Conservation (phyloP, 176 grass and related monocot species). For the Oryza glumipatula region DNA sequence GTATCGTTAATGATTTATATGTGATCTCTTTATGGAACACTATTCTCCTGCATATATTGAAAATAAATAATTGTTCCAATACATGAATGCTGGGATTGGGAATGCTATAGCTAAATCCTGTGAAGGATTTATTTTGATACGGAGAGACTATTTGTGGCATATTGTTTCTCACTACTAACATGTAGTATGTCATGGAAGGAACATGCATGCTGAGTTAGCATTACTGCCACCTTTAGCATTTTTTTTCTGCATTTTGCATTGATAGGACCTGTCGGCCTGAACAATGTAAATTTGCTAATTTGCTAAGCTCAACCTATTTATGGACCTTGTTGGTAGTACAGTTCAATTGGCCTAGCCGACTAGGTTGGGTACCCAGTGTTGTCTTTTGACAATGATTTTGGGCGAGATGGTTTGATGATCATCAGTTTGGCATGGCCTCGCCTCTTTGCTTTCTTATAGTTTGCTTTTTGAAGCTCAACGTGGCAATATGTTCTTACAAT, state of each 20-base stretch:
- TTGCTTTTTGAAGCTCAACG: not conserved
- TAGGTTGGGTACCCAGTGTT: not conserved
- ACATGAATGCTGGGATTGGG: too few relatives aligned
- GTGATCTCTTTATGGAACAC: not conserved
- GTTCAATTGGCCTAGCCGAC: not conserved
- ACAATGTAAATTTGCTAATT: not conserved
- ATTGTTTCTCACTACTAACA: not conserved
- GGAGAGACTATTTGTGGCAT: too few relatives aligned
- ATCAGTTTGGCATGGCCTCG: conserved; percentile 1
- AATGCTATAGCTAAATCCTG: too few relatives aligned
- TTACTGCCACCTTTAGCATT: not conserved
- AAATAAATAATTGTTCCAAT: too few relatives aligned
- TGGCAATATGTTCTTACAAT: not conserved
- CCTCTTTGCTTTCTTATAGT: not conserved
- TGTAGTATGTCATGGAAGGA: not conserved
- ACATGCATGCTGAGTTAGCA: not conserved
- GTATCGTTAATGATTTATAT: not conserved
- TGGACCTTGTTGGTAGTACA: not conserved
- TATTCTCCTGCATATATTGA: too few relatives aligned
- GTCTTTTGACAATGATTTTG: not conserved
- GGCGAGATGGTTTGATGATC: not conserved
- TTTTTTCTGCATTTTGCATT: not conserved
- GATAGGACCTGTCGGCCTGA: not conserved
- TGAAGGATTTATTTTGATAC: too few relatives aligned
- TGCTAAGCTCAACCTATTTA: not conserved